Base-by-base conservation (phyloP, 2,329 filamentous ascomycete genomes). In the Diaporthe eres region DNA sequence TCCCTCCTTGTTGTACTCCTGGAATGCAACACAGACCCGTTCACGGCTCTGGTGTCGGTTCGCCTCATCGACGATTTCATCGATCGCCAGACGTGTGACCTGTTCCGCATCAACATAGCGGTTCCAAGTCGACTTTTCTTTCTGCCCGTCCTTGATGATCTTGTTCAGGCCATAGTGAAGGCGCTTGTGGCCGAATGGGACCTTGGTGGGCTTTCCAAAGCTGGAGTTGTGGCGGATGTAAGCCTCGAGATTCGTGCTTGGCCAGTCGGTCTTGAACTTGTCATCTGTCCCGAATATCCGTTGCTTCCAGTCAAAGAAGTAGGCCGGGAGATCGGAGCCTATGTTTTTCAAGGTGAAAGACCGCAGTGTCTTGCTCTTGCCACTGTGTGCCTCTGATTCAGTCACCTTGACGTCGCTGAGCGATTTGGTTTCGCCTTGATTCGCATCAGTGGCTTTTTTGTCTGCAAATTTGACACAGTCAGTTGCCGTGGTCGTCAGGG, bases 121-220 rank as follows among this genome's bases (percentile, higher is more conserved):
- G 25, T 42, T 19, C 49, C 67, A 76, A 0, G 65, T 76, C 12
- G 57, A 44, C n/a, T 37, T 63, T 13, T 25, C 39, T 28, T 71
- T 71, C 25, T 58, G 5, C 15, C 53, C 28, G 15, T 71, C 68
- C 25, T 58, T 71, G 17, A 60, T n/a, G 31, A 70, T n/a, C 55
- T 55, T 63, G 13, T 34, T 55, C 15, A 76, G 71, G 7, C 75
- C 75, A 22, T 71, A 71, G 5, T 67, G 57, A 7, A 76, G 75
- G 15, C 75, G 75, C 31, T 49, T 68, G 42, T 76, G 75, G 10
- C 75, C 75, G n/a, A 74, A 76, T 0, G 75, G 75, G 2, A 76
- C 31, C 58, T 53, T 76, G 17, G 42, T 53, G 8, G 58, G 58
- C 3, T 7, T 68, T 2, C 15, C 17, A 5, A 17, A 17, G 37